Evolutionary conservation across 2,329 filamentous ascomycete genomes (phyloP), one percentile per base, ranked within the genome.

Genomic region (Fusarium sp.): DNA sequence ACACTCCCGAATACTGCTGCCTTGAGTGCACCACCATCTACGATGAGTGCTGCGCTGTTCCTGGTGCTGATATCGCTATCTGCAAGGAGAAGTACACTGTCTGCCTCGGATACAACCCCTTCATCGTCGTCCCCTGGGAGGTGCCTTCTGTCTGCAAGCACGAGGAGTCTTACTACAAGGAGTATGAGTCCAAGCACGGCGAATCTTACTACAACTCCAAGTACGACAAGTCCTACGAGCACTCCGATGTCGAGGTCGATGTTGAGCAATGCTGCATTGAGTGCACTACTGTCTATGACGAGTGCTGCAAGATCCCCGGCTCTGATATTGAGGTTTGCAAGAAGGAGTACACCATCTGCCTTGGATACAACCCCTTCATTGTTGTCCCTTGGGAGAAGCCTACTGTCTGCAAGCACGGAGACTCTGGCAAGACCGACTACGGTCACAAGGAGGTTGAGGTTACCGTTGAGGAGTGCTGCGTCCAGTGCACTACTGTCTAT

Each of bases 91-190:
- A 48, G 24, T 73, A 73, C 61, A 72, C 71, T 14, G 38, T 42
- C 48, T 73, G 71, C 31, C 71, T 73, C 3, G 71, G 71, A 6
- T 73, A 73, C 38, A 73, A 41, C 66, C 71, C 71, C 20, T 73
- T 41, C 8, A 64, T 33, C 0, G 6, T 72, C 12, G 4, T 26
- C 5, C 71, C 71, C 13, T 73, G 45, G 48, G 48, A 31, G 8
- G 28, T 68, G 41, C 71, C 71, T 4, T 26, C 58, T 35, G 55
- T 63, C 54, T 73, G 71, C 62, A 74, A 73, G 70, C 61, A 74
- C 59, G 66, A 59, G n/a, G 65, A 69, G 44, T 56, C 49, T 36
- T 73, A 72, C 59, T 70, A 70, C 33, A 60, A 54, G 36, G 52
- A 66, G 35, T 60, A 64, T 14, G 69, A 72, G 56, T 56, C 56